phyloP scores from a whole-genome alignment of 2,329 filamentous ascomycete species.

The Phaeosphaeriaceae sp. region DNA sequence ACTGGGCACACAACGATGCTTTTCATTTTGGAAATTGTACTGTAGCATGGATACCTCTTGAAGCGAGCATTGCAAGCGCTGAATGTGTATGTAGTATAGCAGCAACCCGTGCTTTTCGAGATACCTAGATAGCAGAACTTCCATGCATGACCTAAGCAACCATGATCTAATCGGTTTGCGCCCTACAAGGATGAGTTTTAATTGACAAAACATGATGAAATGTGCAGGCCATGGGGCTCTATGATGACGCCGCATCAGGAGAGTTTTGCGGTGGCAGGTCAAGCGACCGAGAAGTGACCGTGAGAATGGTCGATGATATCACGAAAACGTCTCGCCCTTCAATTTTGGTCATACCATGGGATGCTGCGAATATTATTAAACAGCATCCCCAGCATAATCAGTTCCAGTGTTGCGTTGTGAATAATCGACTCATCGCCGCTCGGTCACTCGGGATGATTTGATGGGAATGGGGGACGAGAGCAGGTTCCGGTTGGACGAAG shows the following conservation, averaged over 20 bases:
- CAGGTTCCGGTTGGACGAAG: background rate
- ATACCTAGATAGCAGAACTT: slow-evolving; percentile 16
- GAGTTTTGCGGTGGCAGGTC: slow-evolving; percentile 14
- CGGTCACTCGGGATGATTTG: background rate
- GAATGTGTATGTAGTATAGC: slow-evolving; percentile 6
- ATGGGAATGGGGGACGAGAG: background rate
- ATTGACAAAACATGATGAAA: background rate
- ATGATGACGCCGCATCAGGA: background rate
- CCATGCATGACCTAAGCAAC: background rate
- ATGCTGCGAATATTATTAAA: background rate
- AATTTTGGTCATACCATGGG: background rate
- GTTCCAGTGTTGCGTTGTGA: background rate
- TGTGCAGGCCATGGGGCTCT: background rate
- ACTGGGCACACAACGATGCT: background rate
- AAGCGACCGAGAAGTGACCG: slow-evolving; percentile 13
- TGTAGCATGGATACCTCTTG: background rate
- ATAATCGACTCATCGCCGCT: slow-evolving; percentile 1
- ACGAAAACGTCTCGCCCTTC: background rate
- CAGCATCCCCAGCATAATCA: background rate
- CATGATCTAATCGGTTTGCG: background rate
- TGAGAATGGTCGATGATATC: background rate
- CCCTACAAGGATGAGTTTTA: background rate
- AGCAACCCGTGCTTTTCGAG: slow-evolving; percentile 13
- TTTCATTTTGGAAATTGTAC: background rate
- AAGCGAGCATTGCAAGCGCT: background rate